Base-by-base conservation (phyloP, 129 eudicot genomes). In the Mikania micrantha region DNA sequence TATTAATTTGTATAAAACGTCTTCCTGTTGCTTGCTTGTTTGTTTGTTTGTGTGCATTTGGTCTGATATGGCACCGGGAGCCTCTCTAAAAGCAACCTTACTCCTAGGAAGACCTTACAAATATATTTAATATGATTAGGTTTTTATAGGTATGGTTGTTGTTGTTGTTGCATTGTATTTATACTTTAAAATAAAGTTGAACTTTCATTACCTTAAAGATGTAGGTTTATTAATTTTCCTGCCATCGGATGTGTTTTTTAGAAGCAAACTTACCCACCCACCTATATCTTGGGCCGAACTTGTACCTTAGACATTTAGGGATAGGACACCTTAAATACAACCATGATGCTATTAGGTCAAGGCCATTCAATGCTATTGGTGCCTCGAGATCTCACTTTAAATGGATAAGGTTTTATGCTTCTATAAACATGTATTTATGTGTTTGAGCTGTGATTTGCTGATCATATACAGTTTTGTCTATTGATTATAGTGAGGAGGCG, bases 401-500 rank as follows among this genome's bases (percentile, higher is more conserved):
- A 32, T 41, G 58, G 13, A 40, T 57, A 60, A 45, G n/a, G 20
- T 70, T 60, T 41, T 15, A 58, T 36, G 69, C 7, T 22, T 36
- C 5, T 36, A 56, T 32, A 72, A 15, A n/a, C 20, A 31, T 66
- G 59, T 66, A 4, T 39, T 36, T 64, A 8, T 73, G 38, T 65
- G 36, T 29, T 53, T 20, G 28, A 31, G n/a, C 60, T 64, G 1
- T 41, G 72, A 64, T 66, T 65, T 73, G 53, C 54, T 73, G n/a
- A 62, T 66, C 47, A 6, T 59, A 24, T 48, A 7, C 28, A 9
- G 40, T 60, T 32, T 34, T 17, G 11, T 22, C 66, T 45, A 12
- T 7, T 66, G 31, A 12, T 74, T 60, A 60, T 50, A 93, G 99
- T 42, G 96, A 93, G 83, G 99, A 89, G 54, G 99, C 96, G 3